Base-by-base conservation (phyloP, 2,329 filamentous ascomycete genomes). In the Phialophora verrucosa region DNA sequence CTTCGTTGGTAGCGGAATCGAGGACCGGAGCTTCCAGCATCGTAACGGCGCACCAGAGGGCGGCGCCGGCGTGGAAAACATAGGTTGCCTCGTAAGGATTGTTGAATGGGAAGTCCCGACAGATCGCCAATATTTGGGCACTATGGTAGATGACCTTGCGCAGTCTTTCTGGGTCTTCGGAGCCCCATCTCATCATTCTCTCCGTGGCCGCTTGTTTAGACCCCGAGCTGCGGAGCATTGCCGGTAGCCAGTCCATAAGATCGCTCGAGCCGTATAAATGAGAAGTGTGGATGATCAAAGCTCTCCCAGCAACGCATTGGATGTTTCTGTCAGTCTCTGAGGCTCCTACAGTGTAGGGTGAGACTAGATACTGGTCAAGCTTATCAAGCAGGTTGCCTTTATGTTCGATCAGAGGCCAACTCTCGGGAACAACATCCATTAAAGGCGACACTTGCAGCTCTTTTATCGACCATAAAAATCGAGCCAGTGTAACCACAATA, bases 21-120 rank as follows among this genome's bases (percentile, higher is more conserved):
- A 25, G 14, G 20, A 23, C 7, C 14, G 20, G 20, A 23, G 20
- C 25, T 23, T 17, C 59, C 14, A 61, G 42, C 10, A 61, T 12
- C 17, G 10, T 10, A 10, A 25, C 42, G n/a, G 47, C 59, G 42
- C 53, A 63, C 61, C 61, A 63, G 20, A 63, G 61, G 12, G 47
- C 42, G 10, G 61, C 54, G 14, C 51, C 61, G 14, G 61, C 61
- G 25, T 63, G 23, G 27, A 57, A 63, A 14, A 57, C 31, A 23
- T 58, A 25, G 42, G 49, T 57, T n/a, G 61, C 23, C 23, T 63
- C 53, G 17, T 57, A 49, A 27, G 61, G 61, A 25, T 32, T 27
- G 38, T 63, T 63, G 17, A 63, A 63, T 8, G 61, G 51, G 7
- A 57, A 63, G 25, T 57, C 61, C 14, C 61, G 51, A 23, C 53